Evolutionary conservation across 495 filamentous ascomycete genomes (phyloP).

Genomic region (Penicillium cosmopolitanum): DNA sequence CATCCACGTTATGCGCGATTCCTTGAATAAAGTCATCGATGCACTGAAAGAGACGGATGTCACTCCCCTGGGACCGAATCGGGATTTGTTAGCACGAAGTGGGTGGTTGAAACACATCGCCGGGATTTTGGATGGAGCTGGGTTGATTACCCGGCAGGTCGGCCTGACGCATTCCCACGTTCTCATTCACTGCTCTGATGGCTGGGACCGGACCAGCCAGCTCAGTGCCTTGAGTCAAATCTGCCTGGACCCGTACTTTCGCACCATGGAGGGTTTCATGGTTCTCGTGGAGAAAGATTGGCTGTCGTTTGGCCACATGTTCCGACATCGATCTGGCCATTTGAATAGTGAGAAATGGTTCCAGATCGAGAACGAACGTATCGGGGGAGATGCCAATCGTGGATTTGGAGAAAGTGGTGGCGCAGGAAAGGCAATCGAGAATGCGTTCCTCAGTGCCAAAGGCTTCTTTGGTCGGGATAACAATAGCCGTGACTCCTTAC

Average conservation of each 20-base stretch:
- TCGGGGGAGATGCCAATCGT: slow-evolving; percentile 50
- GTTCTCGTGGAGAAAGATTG: slow-evolving; percentile 97
- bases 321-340: slow-evolving; percentile 83
- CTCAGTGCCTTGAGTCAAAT: slow-evolving; percentile 92
- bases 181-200: slow-evolving; percentile 96
- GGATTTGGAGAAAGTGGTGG: slow-evolving; percentile 56
- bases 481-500: slow-evolving; percentile 63
- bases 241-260: slow-evolving; percentile 93
- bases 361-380: slow-evolving; percentile 70
- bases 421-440: slow-evolving; percentile 78
- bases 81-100: slow-evolving; percentile 79
- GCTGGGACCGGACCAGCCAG: slow-evolving; percentile 97
- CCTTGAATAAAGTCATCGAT: slow-evolving; percentile 84
- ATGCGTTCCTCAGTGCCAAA: slow-evolving; percentile 83
- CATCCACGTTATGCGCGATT: slow-evolving; percentile 97
- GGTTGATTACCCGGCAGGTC: slow-evolving; percentile 83
- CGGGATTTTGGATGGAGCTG: slow-evolving; percentile 80
- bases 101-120: slow-evolving; percentile 92
- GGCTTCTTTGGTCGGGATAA: slow-evolving; percentile 86
- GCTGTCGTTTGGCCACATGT: slow-evolving; percentile 98
- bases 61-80: slow-evolving; percentile 79
- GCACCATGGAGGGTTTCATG: slow-evolving; percentile 95
- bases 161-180: slow-evolving; percentile 93
- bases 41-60: slow-evolving; percentile 92
- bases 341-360: slow-evolving; percentile 96